Conservation (phyloP, 2,329 filamentous ascomycete genomes). For the Pyrenophora teres region DNA sequence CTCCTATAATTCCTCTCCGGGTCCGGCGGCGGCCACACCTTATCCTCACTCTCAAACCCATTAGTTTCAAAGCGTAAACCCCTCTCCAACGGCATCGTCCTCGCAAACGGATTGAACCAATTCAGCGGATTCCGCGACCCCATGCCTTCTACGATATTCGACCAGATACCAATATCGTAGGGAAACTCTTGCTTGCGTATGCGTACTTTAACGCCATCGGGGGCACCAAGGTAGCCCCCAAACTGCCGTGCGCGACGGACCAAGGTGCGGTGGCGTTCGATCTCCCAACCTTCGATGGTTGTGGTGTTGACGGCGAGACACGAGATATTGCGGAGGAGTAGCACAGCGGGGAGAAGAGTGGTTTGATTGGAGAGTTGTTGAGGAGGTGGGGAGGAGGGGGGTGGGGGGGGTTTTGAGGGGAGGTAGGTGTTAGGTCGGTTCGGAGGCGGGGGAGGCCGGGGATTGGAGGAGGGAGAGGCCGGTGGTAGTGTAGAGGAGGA, state of each 20-base stretch:
- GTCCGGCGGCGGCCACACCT: conserved; percentile 57
- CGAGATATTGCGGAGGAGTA: conserved; percentile 64
- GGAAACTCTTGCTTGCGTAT: conserved; percentile 75
- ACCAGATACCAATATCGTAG: conserved; percentile 77
- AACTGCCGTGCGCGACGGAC: conserved; percentile 53
- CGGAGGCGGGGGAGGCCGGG: no score
- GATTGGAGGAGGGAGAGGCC: conserved; percentile 65
- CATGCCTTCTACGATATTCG: conserved; percentile 77
- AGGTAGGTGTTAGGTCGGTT: no score
- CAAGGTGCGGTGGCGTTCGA: conserved; percentile 54
- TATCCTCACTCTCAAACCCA: conserved; percentile 65
- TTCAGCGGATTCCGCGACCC: conserved; percentile 64
- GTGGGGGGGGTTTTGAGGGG: no score
- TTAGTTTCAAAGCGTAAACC: conserved; percentile 72
- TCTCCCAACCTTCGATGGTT: conserved; percentile 79
- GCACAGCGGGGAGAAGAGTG: no score
- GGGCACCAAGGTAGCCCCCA: conserved; percentile 62
- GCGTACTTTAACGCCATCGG: conserved; percentile 58
- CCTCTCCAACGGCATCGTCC: conserved; percentile 55
- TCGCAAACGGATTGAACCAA: conserved; percentile 72
- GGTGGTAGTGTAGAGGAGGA: conserved; percentile 70
- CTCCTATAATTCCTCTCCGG: conserved; percentile 50
- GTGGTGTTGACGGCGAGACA: conserved; percentile 72
- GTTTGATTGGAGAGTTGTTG: no score
- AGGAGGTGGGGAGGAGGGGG: conserved; percentile 60